Evolutionary conservation across 2,329 filamentous ascomycete species (phyloP), one percentile per base, ranked within the genome.

Genomic region (Fusarium metavorans): DNA sequence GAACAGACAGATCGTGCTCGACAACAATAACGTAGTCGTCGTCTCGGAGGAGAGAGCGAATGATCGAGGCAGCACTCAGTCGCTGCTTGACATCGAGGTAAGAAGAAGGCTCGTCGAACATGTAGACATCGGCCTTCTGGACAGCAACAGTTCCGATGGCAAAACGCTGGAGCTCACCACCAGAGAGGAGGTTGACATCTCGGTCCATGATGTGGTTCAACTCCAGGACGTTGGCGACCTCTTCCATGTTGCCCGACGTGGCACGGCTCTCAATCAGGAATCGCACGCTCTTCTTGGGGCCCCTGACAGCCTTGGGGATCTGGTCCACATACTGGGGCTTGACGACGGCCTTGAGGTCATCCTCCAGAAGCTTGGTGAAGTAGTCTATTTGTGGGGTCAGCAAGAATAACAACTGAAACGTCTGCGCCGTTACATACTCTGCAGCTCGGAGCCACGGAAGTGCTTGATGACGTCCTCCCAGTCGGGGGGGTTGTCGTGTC

Each of bases 261-360:
- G 90, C 87, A 75, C 95, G 92, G 78, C 91, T 89, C 81, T 94
- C 90, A 76, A 99, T 92, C 74, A 98, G 89, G 69, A 88, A 88
- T 76, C 92, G 90, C 66, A 99, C 97, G 30, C 90, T 91, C 86
- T 95, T 95, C 78, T 95, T 89, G 50, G 93, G 87, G 23, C 93
- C 92, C 82, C 93, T 95, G 81, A 99, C 93, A 48, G 97, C 96
- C 84, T 93, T 95, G 71, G 97, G 97, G 76, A 99, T 96, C 86
- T 98, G 97, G 80, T 99, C 97, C 80, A 99, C 97, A 88, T 99
- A 98, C 87, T 99, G 97, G 67, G 97, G 97, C 90, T 99, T 99
- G 79, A 98, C 95, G 68, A 99, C 94, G 70, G 97, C 96, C 89
- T 98, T 98, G 77, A 99, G 89, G 81, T 99, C 92, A 83, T 99